Percentiles rank a stretch among this genome's conserved stretches.
phyloP scores from a whole-genome alignment of 306 rosid species.

The Malus fusca region DNA sequence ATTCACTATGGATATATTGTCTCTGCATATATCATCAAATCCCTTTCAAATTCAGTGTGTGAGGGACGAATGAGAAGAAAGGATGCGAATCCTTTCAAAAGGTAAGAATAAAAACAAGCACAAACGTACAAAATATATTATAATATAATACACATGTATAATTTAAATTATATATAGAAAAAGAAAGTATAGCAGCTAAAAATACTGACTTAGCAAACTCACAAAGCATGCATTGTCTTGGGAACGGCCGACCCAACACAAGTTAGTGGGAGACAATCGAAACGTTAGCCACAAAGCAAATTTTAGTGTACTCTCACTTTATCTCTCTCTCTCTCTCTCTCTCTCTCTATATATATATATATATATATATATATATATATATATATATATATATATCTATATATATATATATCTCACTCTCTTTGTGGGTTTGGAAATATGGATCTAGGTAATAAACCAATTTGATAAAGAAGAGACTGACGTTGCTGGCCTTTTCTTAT shows the following conservation, averaged over 20 bases:
- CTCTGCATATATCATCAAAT: background rate
- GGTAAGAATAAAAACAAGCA: background rate
- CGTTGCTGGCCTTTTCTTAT: slow-evolving; percentile 39
- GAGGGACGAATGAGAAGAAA: background rate
- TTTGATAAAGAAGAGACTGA: slow-evolving; percentile 26
- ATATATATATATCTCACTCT: background rate
- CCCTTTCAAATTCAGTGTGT: background rate
- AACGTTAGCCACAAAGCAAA: slow-evolving; percentile 31
- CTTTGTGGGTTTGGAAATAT: background rate
- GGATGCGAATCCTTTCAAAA: background rate
- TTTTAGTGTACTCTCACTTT: background rate
- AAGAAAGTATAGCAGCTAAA: background rate
- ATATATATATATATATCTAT: too few species aligned
- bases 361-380: too few species aligned
- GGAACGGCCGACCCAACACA: slow-evolving; percentile 60
- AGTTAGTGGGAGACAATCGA: slow-evolving; percentile 55
- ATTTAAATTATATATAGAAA: background rate
- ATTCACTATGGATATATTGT: background rate
- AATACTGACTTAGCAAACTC: slow-evolving; percentile 43
- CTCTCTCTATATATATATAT: background rate
- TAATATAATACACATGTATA: background rate
- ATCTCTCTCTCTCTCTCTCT: background rate
- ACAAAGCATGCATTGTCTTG: slow-evolving; percentile 44
- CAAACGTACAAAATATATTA: background rate
- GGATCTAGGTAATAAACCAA: background rate